phyloP scores from a whole-genome alignment of 2,329 filamentous ascomycete species.

The Plectosphaerella cucumerina region DNA sequence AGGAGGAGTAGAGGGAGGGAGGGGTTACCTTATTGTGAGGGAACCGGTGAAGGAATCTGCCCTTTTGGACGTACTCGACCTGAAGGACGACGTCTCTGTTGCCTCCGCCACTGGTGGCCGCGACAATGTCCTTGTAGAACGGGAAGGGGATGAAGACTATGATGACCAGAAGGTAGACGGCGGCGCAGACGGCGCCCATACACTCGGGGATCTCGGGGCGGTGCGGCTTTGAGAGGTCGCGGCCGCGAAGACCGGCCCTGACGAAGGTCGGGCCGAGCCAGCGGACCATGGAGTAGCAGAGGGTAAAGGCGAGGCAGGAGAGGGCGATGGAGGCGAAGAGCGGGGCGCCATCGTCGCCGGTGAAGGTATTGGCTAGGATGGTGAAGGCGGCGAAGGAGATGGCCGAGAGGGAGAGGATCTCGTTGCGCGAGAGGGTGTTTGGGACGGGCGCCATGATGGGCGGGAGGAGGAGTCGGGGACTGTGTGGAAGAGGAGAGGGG shows the following conservation, averaged over 20 bases:
- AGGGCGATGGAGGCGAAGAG: conserved; percentile 85
- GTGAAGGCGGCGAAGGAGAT: conserved; percentile 66
- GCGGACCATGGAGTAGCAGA: conserved; percentile 79
- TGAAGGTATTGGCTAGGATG: conserved; percentile 76
- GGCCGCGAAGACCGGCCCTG: conserved; percentile 81
- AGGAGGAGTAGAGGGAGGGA: neutral
- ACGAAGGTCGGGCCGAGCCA: conserved; percentile 93
- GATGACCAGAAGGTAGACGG: conserved; percentile 84
- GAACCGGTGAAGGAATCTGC: conserved; percentile 84
- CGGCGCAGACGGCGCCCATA: conserved; percentile 90
- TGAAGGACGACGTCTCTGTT: conserved; percentile 83
- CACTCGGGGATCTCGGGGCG: conserved; percentile 84
- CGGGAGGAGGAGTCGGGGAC: conserved; percentile 1
- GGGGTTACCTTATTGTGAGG: conserved; percentile 79
- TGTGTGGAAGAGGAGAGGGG: too few relatives aligned
- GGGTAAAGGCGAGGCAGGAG: conserved; percentile 77
- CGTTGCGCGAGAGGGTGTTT: conserved; percentile 43
- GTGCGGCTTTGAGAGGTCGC: conserved; percentile 71
- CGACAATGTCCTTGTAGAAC: conserved; percentile 97
- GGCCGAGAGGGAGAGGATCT: conserved; percentile 53
- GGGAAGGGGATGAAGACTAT: conserved; percentile 95
- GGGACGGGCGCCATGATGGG: conserved; percentile 17
- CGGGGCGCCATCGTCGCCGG: conserved; percentile 74
- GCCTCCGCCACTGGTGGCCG: conserved; percentile 87
- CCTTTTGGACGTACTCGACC: conserved; percentile 69